Percentiles rank a stretch among this genome's conserved stretches.
phyloP scores from a whole-genome alignment of 2,329 filamentous ascomycete genomes.

The Incumbomyces lentus region DNA sequence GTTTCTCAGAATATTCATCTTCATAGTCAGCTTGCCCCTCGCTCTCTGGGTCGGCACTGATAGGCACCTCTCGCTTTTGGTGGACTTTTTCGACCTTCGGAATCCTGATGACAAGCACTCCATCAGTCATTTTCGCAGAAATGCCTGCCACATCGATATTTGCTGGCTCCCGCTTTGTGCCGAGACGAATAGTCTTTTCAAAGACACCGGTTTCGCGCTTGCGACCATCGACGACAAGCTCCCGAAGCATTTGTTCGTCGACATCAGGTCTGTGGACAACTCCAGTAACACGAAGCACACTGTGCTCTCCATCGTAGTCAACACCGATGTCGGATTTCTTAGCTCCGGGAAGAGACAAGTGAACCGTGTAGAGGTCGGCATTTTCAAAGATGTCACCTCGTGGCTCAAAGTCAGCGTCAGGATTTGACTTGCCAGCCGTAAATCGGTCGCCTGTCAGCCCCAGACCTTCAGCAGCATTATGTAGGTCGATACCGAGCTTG shows the following conservation, averaged over 20 bases:
- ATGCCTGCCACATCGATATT: conserved; percentile 59
- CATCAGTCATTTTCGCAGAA: conserved; percentile 67
- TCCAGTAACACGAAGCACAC: conserved; percentile 56
- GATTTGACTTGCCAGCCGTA: conserved; percentile 9
- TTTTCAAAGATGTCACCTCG: conserved; percentile 61
- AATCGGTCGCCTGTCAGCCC: conserved; percentile 14
- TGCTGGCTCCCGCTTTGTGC: conserved; percentile 42
- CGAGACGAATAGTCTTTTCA: conserved; percentile 56
- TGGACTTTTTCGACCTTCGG: conserved; percentile 57
- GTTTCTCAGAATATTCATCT: conserved; percentile 29
- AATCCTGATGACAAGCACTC: conserved; percentile 64
- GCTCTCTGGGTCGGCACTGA: conserved; percentile 8
- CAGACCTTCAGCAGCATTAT: conserved; percentile 19
- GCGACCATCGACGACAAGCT: conserved; percentile 56
- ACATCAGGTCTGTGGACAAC: conserved; percentile 62
- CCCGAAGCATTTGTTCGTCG: conserved; percentile 57
- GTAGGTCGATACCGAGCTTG: conserved; percentile 24
- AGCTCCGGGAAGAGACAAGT: conserved; percentile 64
- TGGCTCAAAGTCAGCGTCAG: conserved; percentile 29
- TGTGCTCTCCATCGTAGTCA: conserved; percentile 62
- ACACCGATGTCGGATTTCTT: conserved; percentile 69
- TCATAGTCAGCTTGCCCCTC: conserved; percentile 5
- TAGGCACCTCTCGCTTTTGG: conserved; percentile 38
- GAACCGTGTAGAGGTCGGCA: conserved; percentile 53
- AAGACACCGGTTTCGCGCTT: conserved; percentile 68